Evolutionary conservation across 2,329 filamentous ascomycete species (phyloP), one percentile per base, ranked within the genome.

Genomic region (Penicillium sp.): DNA sequence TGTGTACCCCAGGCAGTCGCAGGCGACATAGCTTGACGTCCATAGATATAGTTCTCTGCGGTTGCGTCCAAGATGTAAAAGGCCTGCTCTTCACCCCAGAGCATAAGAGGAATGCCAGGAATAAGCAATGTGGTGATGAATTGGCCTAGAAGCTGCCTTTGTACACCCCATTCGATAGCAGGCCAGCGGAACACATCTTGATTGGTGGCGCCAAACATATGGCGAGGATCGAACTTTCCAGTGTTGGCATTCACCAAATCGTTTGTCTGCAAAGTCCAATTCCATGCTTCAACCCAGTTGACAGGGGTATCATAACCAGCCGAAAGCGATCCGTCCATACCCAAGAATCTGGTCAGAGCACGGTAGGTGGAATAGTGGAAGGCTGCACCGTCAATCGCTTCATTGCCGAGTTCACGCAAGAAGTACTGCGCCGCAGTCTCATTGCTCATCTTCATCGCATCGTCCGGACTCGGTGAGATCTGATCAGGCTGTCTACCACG

Each of bases 171-270:
- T 44, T 77, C 72, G 33, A 88, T 76, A 13, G 83, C 79, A 21
- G 85, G 85, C 85, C 85, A 88, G 44, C 85, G 79, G 67, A 88
- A 85, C 8, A 88, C 84, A 67, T 88, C 86, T 72, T 88, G 86
- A 66, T 88, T 88, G 8, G 84, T 85, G 3, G 81, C 79, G 47
- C 85, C 85, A 67, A 81, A 88, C 79, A 88, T 81, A 65, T 88
- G 85, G 4, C 86, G 80, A 3, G 86, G 86, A 62, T 88, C 86
- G 55, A 86, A 85, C 53, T 81, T 69, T 29, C 84, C 85, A 2
- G 83, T 87, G 65, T 85, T 83, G 1, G 82, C 77, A 62, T 87
- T 87, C 58, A 83, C 74, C 59, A 87, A 70, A 66, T 88, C 85
- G 60, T 87, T 86, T 2, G 82, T 81, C 49, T 76, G 64, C 19